Evolutionary conservation across 192 early-diverging fungal genomes (phyloP), one percentile per base, ranked within the genome.

Genomic region (Coemansia biformis): DNA sequence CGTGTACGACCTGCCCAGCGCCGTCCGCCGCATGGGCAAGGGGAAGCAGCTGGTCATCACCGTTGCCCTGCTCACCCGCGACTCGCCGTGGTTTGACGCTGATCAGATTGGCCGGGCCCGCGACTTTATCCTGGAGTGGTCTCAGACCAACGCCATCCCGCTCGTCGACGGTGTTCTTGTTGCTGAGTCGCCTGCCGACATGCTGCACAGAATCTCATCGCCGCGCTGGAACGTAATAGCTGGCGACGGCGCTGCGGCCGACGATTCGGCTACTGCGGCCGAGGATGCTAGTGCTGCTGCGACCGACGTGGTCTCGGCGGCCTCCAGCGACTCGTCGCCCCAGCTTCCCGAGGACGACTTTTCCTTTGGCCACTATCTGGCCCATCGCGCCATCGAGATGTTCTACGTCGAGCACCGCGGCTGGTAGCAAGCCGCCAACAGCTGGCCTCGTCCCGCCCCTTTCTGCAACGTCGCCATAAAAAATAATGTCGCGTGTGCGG

Each of bases 321-420:
- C n/a, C n/a, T n/a, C n/a, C n/a, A n/a, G n/a, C n/a, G n/a, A n/a
- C n/a, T n/a, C n/a, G n/a, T n/a, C n/a, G n/a, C n/a, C n/a, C n/a
- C n/a, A n/a, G n/a, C n/a, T n/a, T n/a, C 15, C 21, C 29, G 38
- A 46, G 21, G 38, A 47, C 28, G 62, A 42, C 13, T 50, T 30
- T 38, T 11, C 57, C 46, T 71, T 55, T 31, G 67, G 67, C 17
- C 51, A 71, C 21, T 63, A 71, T 37, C 52, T 71, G 51, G 67
- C 67, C 13, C 67, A 71, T 31, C 67, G 67, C 30, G 67, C 67
- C 10, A 59, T 71, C 33, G 67, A 71, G 30, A 71, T 71, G 67
- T 71, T 71, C 35, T 71, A 71, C 48, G 36, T 71, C 54, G 67
- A 71, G 59, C 67, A 71, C 28, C 67, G 67, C 51, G 67, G 67